Conservation (phyloP, 129 eudicot species). For the Lonicera japonica region DNA sequence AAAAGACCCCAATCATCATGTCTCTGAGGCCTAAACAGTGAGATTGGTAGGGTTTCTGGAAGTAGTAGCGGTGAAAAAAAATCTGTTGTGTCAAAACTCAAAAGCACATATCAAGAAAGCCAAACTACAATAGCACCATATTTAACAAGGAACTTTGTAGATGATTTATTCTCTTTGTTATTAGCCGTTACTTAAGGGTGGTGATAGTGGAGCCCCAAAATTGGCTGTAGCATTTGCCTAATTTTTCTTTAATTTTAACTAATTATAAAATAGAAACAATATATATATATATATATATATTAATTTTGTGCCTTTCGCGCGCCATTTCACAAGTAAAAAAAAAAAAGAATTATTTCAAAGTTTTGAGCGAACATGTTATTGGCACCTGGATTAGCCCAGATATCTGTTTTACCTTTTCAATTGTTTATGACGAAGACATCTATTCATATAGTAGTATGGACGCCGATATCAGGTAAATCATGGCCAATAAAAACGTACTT, state of each 20-base stretch:
- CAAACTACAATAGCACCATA: not conserved
- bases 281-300: too few species aligned
- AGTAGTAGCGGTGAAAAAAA: too few species aligned
- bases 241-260: constrained; percentile 7
- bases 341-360: not conserved
- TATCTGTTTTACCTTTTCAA: constrained; percentile 14
- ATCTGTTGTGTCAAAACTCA: not conserved
- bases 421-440: constrained; percentile 28
- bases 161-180: constrained; percentile 6
- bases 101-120: not conserved
- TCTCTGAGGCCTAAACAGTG: too few species aligned
- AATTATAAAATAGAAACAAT: not conserved
- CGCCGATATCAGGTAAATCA: constrained; percentile 7
- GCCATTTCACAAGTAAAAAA: not conserved
- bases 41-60: too few species aligned
- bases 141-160: constrained; percentile 5
- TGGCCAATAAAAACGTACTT: constrained; percentile 17
- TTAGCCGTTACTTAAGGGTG: constrained; percentile 8
- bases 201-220: too few species aligned
- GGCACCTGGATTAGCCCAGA: constrained; percentile 4
- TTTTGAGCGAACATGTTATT: constrained; percentile 19
- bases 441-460: constrained; percentile 18
- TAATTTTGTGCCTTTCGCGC: too few species aligned
- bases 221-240: not conserved
- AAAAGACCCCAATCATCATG: too few species aligned